Conservation (phyloP, 1,139 yeast genomes). For the Blastobotrys petasosporus region DNA sequence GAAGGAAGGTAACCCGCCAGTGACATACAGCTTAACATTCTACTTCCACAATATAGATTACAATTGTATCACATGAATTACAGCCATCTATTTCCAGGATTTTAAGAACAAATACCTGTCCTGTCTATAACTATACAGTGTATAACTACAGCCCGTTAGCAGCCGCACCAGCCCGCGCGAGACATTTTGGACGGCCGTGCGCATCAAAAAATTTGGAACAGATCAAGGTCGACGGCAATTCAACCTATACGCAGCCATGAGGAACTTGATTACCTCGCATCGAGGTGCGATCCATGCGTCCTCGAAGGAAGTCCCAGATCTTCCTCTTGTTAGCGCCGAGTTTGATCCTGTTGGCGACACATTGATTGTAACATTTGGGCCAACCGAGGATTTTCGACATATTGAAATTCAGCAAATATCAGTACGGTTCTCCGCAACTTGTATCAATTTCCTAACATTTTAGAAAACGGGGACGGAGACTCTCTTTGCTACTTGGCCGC, state of each 20-base stretch:
- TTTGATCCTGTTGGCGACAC: conserved; percentile 75
- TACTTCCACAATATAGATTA: no score
- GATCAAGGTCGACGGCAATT: background rate
- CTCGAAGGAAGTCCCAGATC: conserved; percentile 46
- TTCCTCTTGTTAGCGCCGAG: conserved; percentile 51
- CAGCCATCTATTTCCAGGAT: no score
- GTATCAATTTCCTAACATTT: conserved; percentile 5
- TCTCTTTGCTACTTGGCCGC: conserved; percentile 25
- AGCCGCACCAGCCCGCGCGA: background rate
- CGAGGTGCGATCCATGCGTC: conserved; percentile 23
- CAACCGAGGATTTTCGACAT: conserved; percentile 47
- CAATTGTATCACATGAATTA: no score
- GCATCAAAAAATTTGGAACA: conserved; percentile 3
- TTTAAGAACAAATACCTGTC: no score
- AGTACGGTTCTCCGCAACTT: conserved; percentile 8
- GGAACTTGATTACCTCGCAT: conserved; percentile 30
- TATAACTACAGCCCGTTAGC: no score
- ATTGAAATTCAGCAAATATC: conserved; percentile 49
- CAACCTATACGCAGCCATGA: conserved; percentile 17
- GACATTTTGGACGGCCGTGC: background rate
- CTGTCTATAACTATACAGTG: no score
- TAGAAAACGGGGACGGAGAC: conserved; percentile 23
- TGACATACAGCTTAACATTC: no score
- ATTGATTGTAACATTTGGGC: conserved; percentile 60
- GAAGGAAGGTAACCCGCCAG: no score